phyloP scores from a whole-genome alignment of 2,329 filamentous ascomycete species.

The Cladorrhinum sp. region DNA sequence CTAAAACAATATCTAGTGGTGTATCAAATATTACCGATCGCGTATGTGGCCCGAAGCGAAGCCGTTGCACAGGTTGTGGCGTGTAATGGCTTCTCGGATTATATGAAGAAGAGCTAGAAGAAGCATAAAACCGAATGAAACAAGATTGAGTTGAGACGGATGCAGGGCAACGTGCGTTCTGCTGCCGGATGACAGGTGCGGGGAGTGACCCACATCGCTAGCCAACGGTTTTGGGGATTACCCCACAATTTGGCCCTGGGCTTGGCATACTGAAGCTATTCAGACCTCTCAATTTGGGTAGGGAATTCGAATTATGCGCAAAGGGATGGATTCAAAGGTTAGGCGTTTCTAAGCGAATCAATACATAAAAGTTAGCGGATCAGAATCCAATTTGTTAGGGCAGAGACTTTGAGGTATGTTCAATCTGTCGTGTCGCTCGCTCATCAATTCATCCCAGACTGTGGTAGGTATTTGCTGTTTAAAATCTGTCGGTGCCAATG shows the following conservation, averaged over 20 bases:
- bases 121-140: not conserved
- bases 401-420: no score
- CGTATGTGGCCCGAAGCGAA: not conserved
- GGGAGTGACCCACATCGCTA: not conserved
- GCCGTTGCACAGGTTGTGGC: not conserved
- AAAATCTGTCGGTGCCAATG: no score
- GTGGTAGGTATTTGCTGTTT: no score
- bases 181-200: not conserved
- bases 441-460: no score
- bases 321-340: no score
- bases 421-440: no score
- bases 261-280: slow-evolving; percentile 10
- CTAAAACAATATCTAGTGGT: no score
- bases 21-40: no score
- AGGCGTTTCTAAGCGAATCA: no score
- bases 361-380: no score
- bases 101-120: not conserved
- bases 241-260: slow-evolving; percentile 1
- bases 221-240: slow-evolving; percentile 4
- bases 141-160: not conserved
- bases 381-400: no score
- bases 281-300: not conserved
- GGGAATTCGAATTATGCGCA: not conserved
- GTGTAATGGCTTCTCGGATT: not conserved
- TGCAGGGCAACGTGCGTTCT: not conserved